phyloP scores from a whole-genome alignment of 768 basidiomycete genomes.

The Amanita polypyramis region DNA sequence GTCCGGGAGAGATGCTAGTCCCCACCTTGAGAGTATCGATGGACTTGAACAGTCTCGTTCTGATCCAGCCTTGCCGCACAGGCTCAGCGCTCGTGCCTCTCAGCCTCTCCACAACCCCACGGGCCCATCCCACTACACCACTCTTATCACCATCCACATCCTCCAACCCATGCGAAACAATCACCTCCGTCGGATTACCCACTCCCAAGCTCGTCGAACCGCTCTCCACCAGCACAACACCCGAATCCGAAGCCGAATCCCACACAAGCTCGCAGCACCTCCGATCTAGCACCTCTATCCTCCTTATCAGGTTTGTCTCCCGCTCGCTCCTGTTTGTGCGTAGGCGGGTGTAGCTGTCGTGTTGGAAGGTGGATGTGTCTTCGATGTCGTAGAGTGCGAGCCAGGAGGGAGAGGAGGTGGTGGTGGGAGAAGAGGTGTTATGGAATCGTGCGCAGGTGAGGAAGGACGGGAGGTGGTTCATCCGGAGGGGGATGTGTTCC shows the following conservation, averaged over 20 bases:
- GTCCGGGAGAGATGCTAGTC: conserved; percentile 14
- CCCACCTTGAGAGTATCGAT: conserved; percentile 31
- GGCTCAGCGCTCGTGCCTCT: conserved; percentile 12
- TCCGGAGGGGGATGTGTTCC: conserved; percentile 42
- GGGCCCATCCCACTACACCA: conserved; percentile 18
- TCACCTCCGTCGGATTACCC: conserved; percentile 18
- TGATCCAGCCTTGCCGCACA: conserved; percentile 31
- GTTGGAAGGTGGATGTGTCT: conserved; percentile 27
- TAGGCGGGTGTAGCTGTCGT: conserved; percentile 33
- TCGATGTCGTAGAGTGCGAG: conserved; percentile 41
- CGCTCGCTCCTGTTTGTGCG: conserved; percentile 33
- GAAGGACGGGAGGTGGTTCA: conserved; percentile 34
- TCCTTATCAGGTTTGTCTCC: conserved; percentile 28
- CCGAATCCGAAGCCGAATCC: conserved; percentile 28
- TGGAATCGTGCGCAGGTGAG: conserved; percentile 38
- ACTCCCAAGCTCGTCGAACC: conserved; percentile 22
- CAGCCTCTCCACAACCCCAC: conserved; percentile 11
- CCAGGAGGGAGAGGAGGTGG: conserved; percentile 29
- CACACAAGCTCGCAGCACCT: conserved; percentile 25
- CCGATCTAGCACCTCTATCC: conserved; percentile 34
- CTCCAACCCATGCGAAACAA: conserved; percentile 23
- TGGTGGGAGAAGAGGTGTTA: conserved; percentile 24
- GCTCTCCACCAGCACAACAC: conserved; percentile 18
- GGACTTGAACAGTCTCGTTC: conserved; percentile 28
- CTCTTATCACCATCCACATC: conserved; percentile 10